Evolutionary conservation across 768 basidiomycete genomes (phyloP), one percentile per base, ranked within the genome.

Genomic region (Amanita fuliginea): DNA sequence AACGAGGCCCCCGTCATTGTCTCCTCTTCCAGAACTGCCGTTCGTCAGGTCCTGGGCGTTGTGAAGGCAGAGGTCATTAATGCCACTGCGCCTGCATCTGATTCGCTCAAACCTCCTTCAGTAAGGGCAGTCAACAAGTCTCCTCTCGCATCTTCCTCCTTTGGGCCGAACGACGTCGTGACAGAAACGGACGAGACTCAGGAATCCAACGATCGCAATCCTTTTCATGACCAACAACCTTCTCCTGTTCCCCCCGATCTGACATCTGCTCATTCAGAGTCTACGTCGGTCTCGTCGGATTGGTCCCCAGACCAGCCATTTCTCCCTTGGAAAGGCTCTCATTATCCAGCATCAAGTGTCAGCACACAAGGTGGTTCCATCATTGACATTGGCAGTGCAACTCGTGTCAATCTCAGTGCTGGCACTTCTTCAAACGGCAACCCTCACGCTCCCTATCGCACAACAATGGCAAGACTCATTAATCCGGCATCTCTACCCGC

Each of bases 1-100:
- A 80, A 81, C 57, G 87, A 90, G 61, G 80, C 84, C 1, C 86
- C 87, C 19, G 81, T 83, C 69, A 90, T 90, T 56, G 77, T 90
- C 54, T 86, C 84, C 0, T 78, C 84, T 24, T 72, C 69, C 22
- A 81, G 77, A 52, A 72, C 77, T 26, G 68, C 73, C 42, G 76
- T 86, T 57, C 74, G 83, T 42, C 82, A 86, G 56, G 83, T 88
- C 6, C 64, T 86, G 36, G 85, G 85, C 30, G 78, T 86, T 33
- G 81, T 81, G 42, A 86, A 82, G 64, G 85, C 88, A 26, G 84
- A 86, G 60, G 81, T 90, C 30, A 79, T 91, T 53, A 81, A 74
- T 52, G 72, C 85, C 11, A 62, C 67, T 4, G 2, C 56, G 63
- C 22, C 47, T 11, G 57, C 57, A 43, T 57, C 67, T 9, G 72